Evolutionary conservation across 805 yeast genomes (phyloP), one percentile per base, ranked within the genome.

Genomic region (Clavispora asparagi): DNA sequence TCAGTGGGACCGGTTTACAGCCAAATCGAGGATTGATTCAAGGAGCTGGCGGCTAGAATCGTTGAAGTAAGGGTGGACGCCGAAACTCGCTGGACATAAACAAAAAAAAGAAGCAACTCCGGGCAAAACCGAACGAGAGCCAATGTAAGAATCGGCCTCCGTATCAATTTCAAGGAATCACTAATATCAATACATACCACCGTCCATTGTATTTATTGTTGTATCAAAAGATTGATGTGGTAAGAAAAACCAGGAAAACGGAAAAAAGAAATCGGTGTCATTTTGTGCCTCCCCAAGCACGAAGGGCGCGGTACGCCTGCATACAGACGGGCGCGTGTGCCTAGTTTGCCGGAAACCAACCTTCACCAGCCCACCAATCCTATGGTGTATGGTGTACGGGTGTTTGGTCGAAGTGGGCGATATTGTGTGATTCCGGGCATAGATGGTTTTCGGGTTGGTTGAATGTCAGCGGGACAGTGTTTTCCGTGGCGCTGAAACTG

Each of bases 141-240:
- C n/a, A 14, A 12, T 7, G 25, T n/a, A 26, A 26, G 38, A n/a
- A 17, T 3, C 25, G 4, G 9, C 25, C 16, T n/a, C 37, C 13
- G 37, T 1, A n/a, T 33, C 23, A 9, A 33, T 33, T 33, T 16
- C 25, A 11, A 7, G 7, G 25, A 16, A 33, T 33, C 13, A 6
- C 7, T 33, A 25, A 7, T 2, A 7, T 33, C 4, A 36, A 45
- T 66, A 77, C 81, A 67, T 77, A 77, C 81, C 80, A 67, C 80
- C 79, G 76, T 77, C 82, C 82, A 77, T 77, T 61, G 67, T 49
- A 39, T 56, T 47, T 49, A 52, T 53, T 48, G 44, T 51, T 53
- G 39, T 54, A 43, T 45, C 43, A 45, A 50, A 31, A 29, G 42
- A 16, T 39, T 27, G 41, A 39, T 23, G 32, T 26, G 35, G 53